Conservation (phyloP, 306 rosid genomes). For the Acacia crassicarpa region DNA sequence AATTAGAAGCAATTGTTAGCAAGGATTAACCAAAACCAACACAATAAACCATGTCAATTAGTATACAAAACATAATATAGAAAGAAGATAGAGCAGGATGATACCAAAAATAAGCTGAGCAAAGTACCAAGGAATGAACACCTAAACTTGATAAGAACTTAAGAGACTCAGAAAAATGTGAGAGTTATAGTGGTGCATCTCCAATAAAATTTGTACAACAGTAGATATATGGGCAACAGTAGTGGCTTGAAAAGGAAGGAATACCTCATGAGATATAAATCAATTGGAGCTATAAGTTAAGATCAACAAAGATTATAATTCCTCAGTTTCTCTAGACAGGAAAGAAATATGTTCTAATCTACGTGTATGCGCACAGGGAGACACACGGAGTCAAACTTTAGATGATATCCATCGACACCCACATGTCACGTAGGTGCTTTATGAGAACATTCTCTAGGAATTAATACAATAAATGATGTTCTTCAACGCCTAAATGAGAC, state of each 20-base stretch:
- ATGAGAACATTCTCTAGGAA: not conserved
- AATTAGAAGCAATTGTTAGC: conserved; percentile 25
- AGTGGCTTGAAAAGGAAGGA: not conserved
- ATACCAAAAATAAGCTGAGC: conserved; percentile 1
- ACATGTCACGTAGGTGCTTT: not conserved
- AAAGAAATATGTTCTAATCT: not conserved
- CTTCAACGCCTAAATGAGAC: not conserved
- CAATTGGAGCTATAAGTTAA: not conserved
- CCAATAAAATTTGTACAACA: not conserved
- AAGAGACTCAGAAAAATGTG: not conserved
- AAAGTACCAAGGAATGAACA: not conserved
- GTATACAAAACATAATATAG: not conserved
- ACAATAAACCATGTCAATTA: not conserved
- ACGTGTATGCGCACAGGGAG: not conserved
- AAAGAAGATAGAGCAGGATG: not conserved
- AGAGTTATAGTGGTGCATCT: conserved; percentile 6
- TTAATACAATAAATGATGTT: not conserved
- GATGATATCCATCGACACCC: not conserved
- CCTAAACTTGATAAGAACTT: not conserved
- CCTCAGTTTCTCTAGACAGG: not conserved
- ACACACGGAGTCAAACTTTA: not conserved
- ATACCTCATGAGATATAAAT: not conserved
- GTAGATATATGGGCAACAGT: not conserved
- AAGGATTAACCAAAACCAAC: conserved; percentile 8
- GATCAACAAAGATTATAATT: not conserved